Percentiles rank a stretch among this genome's conserved stretches.
Conservation (phyloP, 305 asterid genomes). For the Fraxinus latifolia region DNA sequence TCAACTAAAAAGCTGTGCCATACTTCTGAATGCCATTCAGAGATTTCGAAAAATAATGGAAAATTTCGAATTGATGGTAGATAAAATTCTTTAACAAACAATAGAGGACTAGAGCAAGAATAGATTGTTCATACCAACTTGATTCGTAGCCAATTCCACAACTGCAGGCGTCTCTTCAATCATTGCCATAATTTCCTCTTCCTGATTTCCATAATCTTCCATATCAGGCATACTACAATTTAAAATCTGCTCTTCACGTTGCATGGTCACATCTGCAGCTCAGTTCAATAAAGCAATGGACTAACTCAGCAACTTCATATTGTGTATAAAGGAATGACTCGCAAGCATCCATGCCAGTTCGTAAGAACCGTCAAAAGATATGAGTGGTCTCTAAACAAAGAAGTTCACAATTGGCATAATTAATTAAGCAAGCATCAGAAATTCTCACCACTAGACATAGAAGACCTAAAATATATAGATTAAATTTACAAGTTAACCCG, state of each 20-base stretch:
- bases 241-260: slow-evolving; percentile 53
- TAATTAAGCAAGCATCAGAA: slow-evolving; percentile 6
- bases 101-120: slow-evolving; percentile 5
- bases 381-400: neutral
- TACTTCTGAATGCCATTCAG: neutral
- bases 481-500: neutral
- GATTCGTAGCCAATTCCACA: slow-evolving; percentile 30
- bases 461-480: neutral
- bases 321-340: neutral
- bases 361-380: slow-evolving; percentile 11
- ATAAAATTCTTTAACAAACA: neutral
- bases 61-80: neutral
- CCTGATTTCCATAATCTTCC: slow-evolving; percentile 66
- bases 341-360: slow-evolving; percentile 6
- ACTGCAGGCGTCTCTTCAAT: slow-evolving; percentile 49
- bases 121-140: slow-evolving; percentile 31
- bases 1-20: slow-evolving; percentile 8
- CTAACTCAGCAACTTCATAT: slow-evolving; percentile 17
- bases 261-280: slow-evolving; percentile 40
- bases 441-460: neutral
- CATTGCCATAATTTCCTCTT: slow-evolving; percentile 60
- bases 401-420: neutral
- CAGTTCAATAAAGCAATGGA: slow-evolving; percentile 22
- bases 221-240: slow-evolving; percentile 44
- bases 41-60: neutral